Conservation (phyloP, 495 filamentous ascomycete genomes). For the Tuber umbilicatum region DNA sequence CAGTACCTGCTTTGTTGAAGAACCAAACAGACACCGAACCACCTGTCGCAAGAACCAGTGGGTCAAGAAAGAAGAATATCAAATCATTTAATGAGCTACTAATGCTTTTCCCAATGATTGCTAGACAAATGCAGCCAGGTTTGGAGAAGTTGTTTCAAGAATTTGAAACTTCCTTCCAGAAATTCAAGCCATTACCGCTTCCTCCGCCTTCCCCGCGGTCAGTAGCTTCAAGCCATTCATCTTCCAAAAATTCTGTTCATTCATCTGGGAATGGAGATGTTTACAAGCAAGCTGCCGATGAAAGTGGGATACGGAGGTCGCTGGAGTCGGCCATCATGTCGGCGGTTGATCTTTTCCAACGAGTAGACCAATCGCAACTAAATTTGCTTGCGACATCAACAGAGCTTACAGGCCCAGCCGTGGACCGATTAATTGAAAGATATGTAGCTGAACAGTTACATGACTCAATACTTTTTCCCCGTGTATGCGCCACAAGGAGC, state of each 20-base stretch:
- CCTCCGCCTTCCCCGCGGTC: conserved; percentile 63
- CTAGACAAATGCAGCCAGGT: conserved; percentile 89
- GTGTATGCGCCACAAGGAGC: conserved; percentile 68
- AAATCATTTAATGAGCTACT: conserved; percentile 84
- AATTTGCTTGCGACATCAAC: conserved; percentile 88
- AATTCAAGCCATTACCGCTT: conserved; percentile 52
- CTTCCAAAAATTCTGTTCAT: conserved; percentile 27
- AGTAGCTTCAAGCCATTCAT: conserved; percentile 27
- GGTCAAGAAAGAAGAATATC: conserved; percentile 68
- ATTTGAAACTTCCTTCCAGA: conserved; percentile 77
- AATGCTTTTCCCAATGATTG: conserved; percentile 91
- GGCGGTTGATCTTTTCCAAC: conserved; percentile 91
- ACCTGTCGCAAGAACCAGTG: conserved; percentile 8
- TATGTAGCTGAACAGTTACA: conserved; percentile 94
- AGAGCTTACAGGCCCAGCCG: conserved; percentile 82
- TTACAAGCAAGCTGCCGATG: conserved; percentile 41
- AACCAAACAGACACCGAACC: conserved; percentile 21
- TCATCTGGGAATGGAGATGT: conserved; percentile 36
- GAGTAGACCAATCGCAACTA: conserved; percentile 90
- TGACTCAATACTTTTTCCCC: conserved; percentile 73
- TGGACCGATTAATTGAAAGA: conserved; percentile 89
- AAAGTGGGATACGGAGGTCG: conserved; percentile 60
- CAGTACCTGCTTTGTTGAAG: conserved; percentile 32
- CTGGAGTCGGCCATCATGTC: conserved; percentile 87
- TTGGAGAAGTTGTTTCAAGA: conserved; percentile 85